A percentile compares a stretch with the other conserved stretches of the same genome.
Evolutionary conservation across 2,329 filamentous ascomycete species (phyloP).

Genomic region (Penicillium italicum): DNA sequence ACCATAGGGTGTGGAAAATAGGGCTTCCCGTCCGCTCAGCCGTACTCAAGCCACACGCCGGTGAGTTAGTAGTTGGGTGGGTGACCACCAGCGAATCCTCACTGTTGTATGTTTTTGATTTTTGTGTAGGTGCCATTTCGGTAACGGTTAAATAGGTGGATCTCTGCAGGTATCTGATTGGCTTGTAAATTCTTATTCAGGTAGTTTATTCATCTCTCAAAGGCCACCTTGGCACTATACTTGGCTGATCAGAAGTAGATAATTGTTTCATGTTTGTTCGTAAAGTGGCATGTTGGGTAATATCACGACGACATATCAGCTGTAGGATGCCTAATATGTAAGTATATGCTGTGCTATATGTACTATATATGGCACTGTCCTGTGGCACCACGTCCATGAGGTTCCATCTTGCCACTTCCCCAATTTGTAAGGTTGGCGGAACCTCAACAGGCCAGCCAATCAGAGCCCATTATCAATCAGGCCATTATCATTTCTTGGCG

Average conservation of each 20-base stretch:
- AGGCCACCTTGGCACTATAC: background rate
- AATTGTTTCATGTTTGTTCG: background rate
- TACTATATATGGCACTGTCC: background rate
- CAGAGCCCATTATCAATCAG: background rate
- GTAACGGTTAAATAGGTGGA: background rate
- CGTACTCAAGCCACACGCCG: no score
- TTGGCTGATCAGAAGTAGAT: background rate
- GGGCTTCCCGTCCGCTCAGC: no score
- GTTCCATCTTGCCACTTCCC: background rate
- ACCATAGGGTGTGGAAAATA: no score
- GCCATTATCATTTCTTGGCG: conserved; percentile 9
- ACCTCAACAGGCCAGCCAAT: background rate
- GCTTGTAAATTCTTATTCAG: background rate
- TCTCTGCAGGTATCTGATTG: background rate
- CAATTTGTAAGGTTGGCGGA: background rate
- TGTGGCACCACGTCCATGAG: background rate
- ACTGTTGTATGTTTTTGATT: no score
- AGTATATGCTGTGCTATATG: background rate
- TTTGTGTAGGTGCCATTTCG: background rate
- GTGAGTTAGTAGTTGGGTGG: no score
- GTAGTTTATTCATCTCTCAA: background rate
- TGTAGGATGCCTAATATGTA: background rate
- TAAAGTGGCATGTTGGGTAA: background rate
- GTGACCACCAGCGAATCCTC: no score
- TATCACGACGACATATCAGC: background rate